These are phyloP conservation scores for Gnaphalium uliginosum DNA, from an alignment of 129 eudicot genomes.

Conservation along the genomic window DNA sequence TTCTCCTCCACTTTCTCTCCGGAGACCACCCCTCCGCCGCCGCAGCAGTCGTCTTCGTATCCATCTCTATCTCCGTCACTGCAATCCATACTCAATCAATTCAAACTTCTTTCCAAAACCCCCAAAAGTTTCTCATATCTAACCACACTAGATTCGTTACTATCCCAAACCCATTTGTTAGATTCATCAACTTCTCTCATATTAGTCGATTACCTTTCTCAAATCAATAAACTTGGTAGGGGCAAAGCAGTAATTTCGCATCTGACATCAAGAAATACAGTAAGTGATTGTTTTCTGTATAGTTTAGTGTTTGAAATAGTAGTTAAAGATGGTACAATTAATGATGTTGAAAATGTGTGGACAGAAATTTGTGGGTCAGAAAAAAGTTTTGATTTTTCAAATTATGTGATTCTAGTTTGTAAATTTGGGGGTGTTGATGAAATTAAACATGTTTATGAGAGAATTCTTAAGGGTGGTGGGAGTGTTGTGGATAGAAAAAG, in stretches of 20 bases:
- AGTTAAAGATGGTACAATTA: constrained; percentile 33
- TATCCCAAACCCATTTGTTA: constrained; percentile 25
- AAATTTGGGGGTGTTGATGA: constrained; percentile 41
- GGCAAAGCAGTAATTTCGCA: constrained; percentile 35
- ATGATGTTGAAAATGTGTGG: constrained; percentile 44
- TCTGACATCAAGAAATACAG: constrained; percentile 24
- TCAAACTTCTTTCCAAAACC: constrained; percentile 28
- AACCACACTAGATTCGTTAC: constrained; percentile 33
- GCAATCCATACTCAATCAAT: constrained; percentile 23
- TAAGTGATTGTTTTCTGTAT: constrained; percentile 35
- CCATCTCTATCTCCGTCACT: constrained; percentile 3
- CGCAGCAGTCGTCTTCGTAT: no score
- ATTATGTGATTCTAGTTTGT: constrained; percentile 43
- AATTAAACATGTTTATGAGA: constrained; percentile 35
- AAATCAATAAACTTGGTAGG: constrained; percentile 40
- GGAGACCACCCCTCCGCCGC: neutral
- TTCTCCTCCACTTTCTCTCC: constrained; percentile 13
- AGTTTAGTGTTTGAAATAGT: constrained; percentile 37
- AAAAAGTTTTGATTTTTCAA: constrained; percentile 26
- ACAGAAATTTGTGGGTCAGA: constrained; percentile 37
- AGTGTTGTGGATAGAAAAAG: constrained; percentile 34
- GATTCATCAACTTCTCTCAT: constrained; percentile 33
- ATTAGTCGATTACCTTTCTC: constrained; percentile 32
- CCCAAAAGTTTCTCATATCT: constrained; percentile 24
- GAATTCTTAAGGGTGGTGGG: constrained; percentile 21